Evolutionary conservation across 306 rosid genomes (phyloP), one percentile per base, ranked within the genome.

Genomic region (Acmispon strigosus): DNA sequence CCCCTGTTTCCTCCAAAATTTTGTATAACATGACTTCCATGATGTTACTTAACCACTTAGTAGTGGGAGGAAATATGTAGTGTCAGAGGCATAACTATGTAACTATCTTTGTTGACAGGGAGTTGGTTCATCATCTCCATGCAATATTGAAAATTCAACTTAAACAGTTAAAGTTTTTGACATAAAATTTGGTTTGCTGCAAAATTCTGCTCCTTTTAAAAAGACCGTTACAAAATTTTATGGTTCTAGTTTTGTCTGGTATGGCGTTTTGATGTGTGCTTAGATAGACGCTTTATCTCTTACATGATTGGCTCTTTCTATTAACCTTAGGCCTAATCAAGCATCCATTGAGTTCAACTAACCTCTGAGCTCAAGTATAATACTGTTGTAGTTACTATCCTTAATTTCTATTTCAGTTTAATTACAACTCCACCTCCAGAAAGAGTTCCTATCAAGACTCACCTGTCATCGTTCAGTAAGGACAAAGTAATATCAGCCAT

Each of bases 391-490:
- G 69, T 55, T 60, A 62, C 62, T 66, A 48, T 66, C 57, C 22
- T 34, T 39, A 60, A 57, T 64, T 69, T 70, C 48, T 55, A 14
- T 86, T 85, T 69, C 91, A 93, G 98, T 85, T 86, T 93, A 87
- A 93, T 93, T 66, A 73, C 97, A 50, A 93, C 98, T 78, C 96
- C 98, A 66, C 98, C 98, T 58, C 97, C 97, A 36, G 98, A 93
- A 89, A 85, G 98, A 77, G 89, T 90, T 55, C 97, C 98, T 8
- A 93, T 93, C 75, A 87, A 80, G 82, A 90, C 97, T 77, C 90
- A 90, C 72, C 96, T 90, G 62, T 87, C 92, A 60, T 73, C 96
- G 52, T 88, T 84, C 85, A 81, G 87, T 77, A 81, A 88, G 85
- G 88, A 90, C 64, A 87, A 67, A 68, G 87, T 84, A 74, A 67